These are phyloP conservation scores for Tetradesmus obliquus DNA, from an alignment of 139 green algal species.

Conservation along the genomic window DNA sequence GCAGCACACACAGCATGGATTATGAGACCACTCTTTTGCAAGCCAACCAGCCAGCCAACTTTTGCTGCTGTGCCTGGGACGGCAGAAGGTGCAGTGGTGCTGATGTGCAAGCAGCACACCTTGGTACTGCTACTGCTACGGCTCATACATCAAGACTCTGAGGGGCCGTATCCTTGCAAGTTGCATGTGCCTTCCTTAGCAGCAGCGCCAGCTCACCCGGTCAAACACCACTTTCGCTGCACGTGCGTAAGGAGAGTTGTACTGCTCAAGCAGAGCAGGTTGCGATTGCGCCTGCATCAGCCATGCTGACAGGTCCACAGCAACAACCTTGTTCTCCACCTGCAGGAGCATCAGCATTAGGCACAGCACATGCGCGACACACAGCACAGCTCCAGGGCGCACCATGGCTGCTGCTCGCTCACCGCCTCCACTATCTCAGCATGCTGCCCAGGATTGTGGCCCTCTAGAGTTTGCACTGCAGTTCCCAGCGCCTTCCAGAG, in stretches of 20 bases:
- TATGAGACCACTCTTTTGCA: neutral
- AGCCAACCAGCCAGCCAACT: neutral
- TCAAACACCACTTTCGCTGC: slow-evolving; percentile 70
- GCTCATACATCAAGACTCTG: neutral
- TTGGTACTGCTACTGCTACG: neutral
- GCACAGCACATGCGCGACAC: neutral
- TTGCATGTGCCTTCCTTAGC: neutral
- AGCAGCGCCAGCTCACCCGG: slow-evolving; percentile 46
- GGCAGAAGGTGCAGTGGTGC: neutral
- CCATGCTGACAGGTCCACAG: slow-evolving; percentile 70
- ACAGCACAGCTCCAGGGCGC: neutral
- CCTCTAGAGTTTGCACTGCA: slow-evolving; percentile 23
- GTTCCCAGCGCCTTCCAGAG: slow-evolving; percentile 42
- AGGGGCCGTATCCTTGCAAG: too few relatives aligned
- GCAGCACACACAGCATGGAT: neutral
- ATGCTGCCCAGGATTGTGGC: slow-evolving; percentile 4
- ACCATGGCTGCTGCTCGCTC: neutral
- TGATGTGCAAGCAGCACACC: neutral
- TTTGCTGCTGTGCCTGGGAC: neutral
- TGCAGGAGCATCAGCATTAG: slow-evolving; percentile 11
- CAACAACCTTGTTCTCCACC: slow-evolving; percentile 56
- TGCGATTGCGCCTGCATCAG: slow-evolving; percentile 67
- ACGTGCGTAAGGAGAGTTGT: slow-evolving; percentile 45
- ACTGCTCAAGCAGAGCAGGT: slow-evolving; percentile 52
- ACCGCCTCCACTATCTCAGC: slow-evolving; percentile 27